Base-by-base conservation (phyloP, 2,329 filamentous ascomycete genomes). In the Cladophialophora bantiana region DNA sequence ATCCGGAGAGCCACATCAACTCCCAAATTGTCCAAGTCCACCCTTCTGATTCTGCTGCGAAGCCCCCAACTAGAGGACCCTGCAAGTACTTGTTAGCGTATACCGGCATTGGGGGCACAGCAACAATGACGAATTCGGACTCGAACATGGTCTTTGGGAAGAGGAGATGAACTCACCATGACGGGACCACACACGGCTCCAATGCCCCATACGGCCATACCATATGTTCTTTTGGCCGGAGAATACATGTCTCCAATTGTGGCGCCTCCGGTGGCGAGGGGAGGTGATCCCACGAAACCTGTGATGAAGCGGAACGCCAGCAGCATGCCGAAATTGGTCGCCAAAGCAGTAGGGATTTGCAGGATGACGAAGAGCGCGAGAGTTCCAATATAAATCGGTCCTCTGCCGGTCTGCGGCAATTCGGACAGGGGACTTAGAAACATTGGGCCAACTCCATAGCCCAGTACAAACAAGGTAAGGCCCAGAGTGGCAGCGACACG, bases 231-330 rank as follows among this genome's bases (percentile, higher is more conserved):
- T 48, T 78, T 77, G 12, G 70, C 68, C 0, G 79, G 78, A 1
- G 65, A 63, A 73, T 78, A 83, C 35, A 83, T 81, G 64, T 84
- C 82, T 0, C 73, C 75, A 15, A 83, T 75, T 0, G 79, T 79
- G 4, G 82, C 82, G 45, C 78, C 82, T 1, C 81, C 81, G 1
- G 80, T 83, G 0, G 82, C 82, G 0, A 83, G 76, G 0, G 77
- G 77, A 0, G 82, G 81, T 0, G 76, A 78, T 1, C 83, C 83
- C 68, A 84, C 79, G 70, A 86, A 84, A 0, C 84, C 84, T 0
- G 81, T 82, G 0, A 86, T 68, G 70, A 86, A 86, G 5, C 85
- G 81, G 48, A 87, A 81, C 2, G 79, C 82, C 0, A 87, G 75
- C 0, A 88, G 75, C 76, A 84, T 84, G 6, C 80, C 83, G 55